phyloP scores from a whole-genome alignment of 2,329 filamentous ascomycete genomes.

The Dothistroma septosporum region DNA sequence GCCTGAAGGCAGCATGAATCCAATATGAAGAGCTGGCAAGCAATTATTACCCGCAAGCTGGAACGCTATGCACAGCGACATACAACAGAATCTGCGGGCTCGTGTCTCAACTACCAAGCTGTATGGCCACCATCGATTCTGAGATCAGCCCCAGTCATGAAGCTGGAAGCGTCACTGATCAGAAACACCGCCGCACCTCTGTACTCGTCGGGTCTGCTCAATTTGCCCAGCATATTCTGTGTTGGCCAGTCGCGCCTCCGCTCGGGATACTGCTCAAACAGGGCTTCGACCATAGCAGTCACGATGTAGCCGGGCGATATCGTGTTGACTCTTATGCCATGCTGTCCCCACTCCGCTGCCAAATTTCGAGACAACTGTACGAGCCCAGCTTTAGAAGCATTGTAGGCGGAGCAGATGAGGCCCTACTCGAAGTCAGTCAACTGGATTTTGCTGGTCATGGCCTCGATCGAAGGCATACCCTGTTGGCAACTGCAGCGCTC shows the following conservation, averaged over 20 bases:
- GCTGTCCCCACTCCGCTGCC: slow-evolving; percentile 66
- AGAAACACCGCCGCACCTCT: slow-evolving; percentile 39
- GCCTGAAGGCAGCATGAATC: slow-evolving; percentile 2
- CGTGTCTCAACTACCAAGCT: slow-evolving; percentile 44
- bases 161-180: slow-evolving; percentile 44
- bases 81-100: background rate
- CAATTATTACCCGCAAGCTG: background rate
- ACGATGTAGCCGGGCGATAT: slow-evolving; percentile 77
- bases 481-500: slow-evolving; percentile 58
- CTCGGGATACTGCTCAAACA: slow-evolving; percentile 74
- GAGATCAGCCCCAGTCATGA: slow-evolving; percentile 54
- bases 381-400: slow-evolving; percentile 70
- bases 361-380: slow-evolving; percentile 67
- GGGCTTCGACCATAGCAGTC: slow-evolving; percentile 75
- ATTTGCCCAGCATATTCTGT: slow-evolving; percentile 72
- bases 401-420: slow-evolving; percentile 65
- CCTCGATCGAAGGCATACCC: slow-evolving; percentile 46
- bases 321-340: slow-evolving; percentile 73
- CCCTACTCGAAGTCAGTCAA: slow-evolving; percentile 46
- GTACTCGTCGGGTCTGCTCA: slow-evolving; percentile 38
- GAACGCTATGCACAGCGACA: slow-evolving; percentile 2
- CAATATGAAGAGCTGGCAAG: slow-evolving; percentile 5
- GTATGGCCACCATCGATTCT: slow-evolving; percentile 53
- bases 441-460: background rate
- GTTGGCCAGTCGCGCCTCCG: slow-evolving; percentile 64